Evolutionary conservation across 768 basidiomycete species (phyloP).

Genomic region (Psilocybe sp.): DNA sequence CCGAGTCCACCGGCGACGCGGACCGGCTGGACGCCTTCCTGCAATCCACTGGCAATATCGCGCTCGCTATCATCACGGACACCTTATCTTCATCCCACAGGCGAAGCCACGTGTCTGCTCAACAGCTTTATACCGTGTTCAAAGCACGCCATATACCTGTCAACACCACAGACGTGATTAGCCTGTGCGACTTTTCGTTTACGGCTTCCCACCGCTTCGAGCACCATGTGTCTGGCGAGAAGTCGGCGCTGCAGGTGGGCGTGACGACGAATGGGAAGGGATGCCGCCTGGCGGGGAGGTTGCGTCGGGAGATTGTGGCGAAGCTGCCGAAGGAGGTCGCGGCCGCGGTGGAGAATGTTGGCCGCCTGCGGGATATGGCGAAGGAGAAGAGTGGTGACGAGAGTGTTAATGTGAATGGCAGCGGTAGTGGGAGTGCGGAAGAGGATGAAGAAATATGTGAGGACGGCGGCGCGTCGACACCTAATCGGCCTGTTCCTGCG

Average conservation of each 20-base stretch:
- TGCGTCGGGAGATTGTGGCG: constrained; percentile 81
- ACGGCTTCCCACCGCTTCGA: constrained; percentile 81
- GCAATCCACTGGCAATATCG: constrained; percentile 21
- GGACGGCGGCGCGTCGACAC: constrained; percentile 52
- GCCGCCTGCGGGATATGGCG: constrained; percentile 60
- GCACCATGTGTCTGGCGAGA: constrained; percentile 39
- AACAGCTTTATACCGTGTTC: constrained; percentile 54
- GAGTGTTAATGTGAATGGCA: constrained; percentile 11
- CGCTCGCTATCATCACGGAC: constrained; percentile 79
- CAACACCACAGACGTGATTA: constrained; percentile 85
- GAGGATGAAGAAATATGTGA: constrained; percentile 47
- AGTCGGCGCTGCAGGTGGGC: constrained; percentile 66
- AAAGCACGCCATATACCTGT: constrained; percentile 61
- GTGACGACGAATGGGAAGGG: constrained; percentile 92
- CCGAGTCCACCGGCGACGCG: constrained; percentile 32
- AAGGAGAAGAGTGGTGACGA: constrained; percentile 23
- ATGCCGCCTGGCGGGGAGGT: constrained; percentile 76
- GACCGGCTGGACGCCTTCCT: constrained; percentile 50
- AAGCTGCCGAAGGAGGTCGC: constrained; percentile 72
- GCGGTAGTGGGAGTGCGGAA: constrained; percentile 21
- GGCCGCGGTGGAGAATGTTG: constrained; percentile 70
- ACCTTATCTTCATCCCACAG: constrained; percentile 49
- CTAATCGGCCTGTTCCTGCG: constrained; percentile 67
- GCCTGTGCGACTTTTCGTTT: constrained; percentile 88
- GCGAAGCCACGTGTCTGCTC: constrained; percentile 53